A percentile compares a stretch with the other conserved stretches of the same genome.
Conservation (phyloP, 371 early-diverging fungal species). For the Funneliformis caledonium region DNA sequence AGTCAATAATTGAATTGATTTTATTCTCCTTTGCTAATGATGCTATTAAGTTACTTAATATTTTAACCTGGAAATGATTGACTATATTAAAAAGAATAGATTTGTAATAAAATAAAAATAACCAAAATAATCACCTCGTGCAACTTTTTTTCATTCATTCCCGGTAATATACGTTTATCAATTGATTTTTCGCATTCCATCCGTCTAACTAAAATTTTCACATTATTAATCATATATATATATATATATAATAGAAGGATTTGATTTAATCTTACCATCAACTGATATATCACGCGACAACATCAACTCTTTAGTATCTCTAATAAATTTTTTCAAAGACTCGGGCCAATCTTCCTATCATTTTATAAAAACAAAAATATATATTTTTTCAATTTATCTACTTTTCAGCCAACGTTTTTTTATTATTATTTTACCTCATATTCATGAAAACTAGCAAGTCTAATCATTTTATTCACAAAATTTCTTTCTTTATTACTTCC, state of each 20-base stretch:
- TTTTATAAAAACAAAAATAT: background rate
- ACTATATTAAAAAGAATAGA: background rate
- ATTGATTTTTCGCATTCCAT: background rate
- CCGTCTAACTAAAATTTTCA: background rate
- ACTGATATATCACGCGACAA: background rate
- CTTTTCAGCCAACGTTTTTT: no score
- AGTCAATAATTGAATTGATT: background rate
- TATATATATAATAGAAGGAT: background rate
- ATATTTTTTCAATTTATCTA: no score
- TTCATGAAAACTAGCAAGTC: background rate
- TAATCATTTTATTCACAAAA: background rate
- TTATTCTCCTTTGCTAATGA: background rate
- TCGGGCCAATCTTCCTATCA: background rate
- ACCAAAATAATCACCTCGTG: background rate
- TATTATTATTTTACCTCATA: background rate
- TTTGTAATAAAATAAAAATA: background rate
- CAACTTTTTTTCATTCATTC: background rate
- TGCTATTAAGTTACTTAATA: background rate
- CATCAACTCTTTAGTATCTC: background rate
- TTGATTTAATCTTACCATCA: background rate
- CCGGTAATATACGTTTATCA: background rate
- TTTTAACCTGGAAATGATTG: background rate
- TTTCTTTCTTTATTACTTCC: background rate
- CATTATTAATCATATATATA: background rate
- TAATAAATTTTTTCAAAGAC: background rate